Evolutionary conservation across 2,329 filamentous ascomycete genomes (phyloP).

Genomic region (Trichoderma harzianum): DNA sequence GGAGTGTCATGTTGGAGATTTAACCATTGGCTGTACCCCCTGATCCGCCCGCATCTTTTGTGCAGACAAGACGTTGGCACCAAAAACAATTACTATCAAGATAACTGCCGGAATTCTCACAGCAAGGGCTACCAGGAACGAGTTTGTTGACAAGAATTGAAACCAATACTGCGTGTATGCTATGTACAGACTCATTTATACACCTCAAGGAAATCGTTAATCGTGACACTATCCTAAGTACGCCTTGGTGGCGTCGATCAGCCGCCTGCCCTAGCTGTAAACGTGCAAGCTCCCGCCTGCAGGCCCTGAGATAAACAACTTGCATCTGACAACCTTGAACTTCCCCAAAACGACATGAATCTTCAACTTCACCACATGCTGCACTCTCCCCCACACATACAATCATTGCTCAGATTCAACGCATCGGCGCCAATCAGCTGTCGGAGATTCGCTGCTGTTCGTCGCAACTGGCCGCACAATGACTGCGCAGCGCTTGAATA

Average conservation of each 20-base stretch:
- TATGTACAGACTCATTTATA: neutral
- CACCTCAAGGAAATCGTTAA: neutral
- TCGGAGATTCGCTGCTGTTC: neutral
- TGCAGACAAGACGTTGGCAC: neutral
- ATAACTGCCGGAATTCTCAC: neutral
- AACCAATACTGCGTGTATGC: neutral
- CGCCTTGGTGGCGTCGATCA: neutral
- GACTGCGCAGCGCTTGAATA: neutral
- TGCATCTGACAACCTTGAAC: neutral
- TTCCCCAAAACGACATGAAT: neutral
- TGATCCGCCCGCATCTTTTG: neutral
- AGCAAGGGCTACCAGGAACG: neutral
- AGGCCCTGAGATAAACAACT: neutral
- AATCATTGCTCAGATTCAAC: constrained; percentile 5
- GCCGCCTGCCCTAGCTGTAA: neutral
- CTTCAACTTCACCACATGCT: neutral
- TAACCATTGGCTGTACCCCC: neutral
- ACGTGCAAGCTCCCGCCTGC: neutral
- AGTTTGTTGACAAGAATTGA: neutral
- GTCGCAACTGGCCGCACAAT: constrained; percentile 5
- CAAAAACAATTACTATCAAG: neutral
- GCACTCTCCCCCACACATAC: neutral
- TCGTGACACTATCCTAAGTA: neutral
- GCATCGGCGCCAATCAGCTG: neutral
- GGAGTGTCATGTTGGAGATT: neutral